Evolutionary conservation across 306 rosid species (phyloP), one percentile per base, ranked within the genome.

Genomic region (Gastrolobium bilobum): DNA sequence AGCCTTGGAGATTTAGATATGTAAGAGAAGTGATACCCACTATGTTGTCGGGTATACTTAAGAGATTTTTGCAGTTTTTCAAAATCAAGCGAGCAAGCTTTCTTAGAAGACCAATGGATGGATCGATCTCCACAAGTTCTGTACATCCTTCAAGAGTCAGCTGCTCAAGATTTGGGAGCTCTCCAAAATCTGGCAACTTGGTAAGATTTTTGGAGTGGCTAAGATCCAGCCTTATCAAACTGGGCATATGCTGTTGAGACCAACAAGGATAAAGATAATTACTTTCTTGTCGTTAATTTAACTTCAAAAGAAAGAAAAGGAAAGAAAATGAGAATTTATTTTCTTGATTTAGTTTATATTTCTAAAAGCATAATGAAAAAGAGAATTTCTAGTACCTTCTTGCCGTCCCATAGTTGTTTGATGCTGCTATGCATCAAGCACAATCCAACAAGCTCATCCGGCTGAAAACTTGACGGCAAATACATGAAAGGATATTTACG

Each of bases 381-480:
- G 14, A 10, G 37, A 3, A 20, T 8, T 14, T 40, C 10, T 7
- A 2, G 5, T 38, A 80, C 79, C 79, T 80, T 44, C 2, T 0
- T 30, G 39, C 44, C 79, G 20, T 53, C 1, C 86, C 86, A 71
- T 2, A 77, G 33, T 29, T 46, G 71, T 30, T 58, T 71, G 62
- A 77, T 48, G 7, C 2, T 71, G 33, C 82, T 54, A 10, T 0
- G 0, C 2, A 0, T 1, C 40, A 82, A 14, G 13, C 0, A 2
- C 68, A 82, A 40, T 3, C 44, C 64, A 43, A 82, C 57, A 14
- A 82, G 82, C 6, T 71, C 42, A 26, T 8, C 3, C 0, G 71
- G 71, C 0, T 54, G 35, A 77, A 71, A 82, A 54, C n/a, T n/a
- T 9, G 63, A 47, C 0, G 82, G 79, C 4, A 82, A 30, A 46